A percentile compares a stretch with the other conserved stretches of the same genome.
These are phyloP conservation scores for Sporothrix brunneoviolacea DNA, from an alignment of 2,329 filamentous ascomycete genomes.

Conservation along the genomic window DNA sequence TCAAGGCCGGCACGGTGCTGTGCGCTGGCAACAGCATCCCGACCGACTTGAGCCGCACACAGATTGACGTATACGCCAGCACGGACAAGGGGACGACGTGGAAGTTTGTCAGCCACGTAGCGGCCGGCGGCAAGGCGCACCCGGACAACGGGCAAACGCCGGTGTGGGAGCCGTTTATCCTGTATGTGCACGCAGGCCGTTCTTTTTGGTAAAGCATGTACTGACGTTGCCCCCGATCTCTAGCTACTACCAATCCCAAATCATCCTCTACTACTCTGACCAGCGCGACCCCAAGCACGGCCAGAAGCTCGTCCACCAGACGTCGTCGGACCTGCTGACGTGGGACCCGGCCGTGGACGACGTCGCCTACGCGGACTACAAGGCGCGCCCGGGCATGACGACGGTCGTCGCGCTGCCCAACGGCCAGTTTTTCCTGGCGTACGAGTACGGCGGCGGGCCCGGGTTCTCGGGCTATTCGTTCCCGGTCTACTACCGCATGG, in stretches of 20 bases:
- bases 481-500: conserved; percentile 39
- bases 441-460: conserved; percentile 51
- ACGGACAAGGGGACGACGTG: conserved; percentile 55
- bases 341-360: conserved; percentile 58
- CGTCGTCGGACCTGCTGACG: conserved; percentile 49
- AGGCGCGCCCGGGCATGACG: conserved; percentile 62
- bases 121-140: conserved; percentile 53
- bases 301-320: conserved; percentile 63
- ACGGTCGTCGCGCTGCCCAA: conserved; percentile 52
- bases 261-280: conserved; percentile 66
- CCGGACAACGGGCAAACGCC: conserved; percentile 60
- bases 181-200: conserved; percentile 27
- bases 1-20: conserved; percentile 56
- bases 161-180: conserved; percentile 67
- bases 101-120: conserved; percentile 61
- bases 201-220: too few species aligned
- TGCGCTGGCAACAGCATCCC: conserved; percentile 52
- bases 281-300: conserved; percentile 60
- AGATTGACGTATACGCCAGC: conserved; percentile 64
- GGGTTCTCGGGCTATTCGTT: too few species aligned
- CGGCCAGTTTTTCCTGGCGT: conserved; percentile 56
- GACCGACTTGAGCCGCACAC: conserved; percentile 51
- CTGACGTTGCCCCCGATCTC: too few species aligned
- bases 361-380: conserved; percentile 51
- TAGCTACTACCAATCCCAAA: conserved; percentile 45